Conservation (phyloP, 75 land plant genomes). For the Cupressus sempervirens region DNA sequence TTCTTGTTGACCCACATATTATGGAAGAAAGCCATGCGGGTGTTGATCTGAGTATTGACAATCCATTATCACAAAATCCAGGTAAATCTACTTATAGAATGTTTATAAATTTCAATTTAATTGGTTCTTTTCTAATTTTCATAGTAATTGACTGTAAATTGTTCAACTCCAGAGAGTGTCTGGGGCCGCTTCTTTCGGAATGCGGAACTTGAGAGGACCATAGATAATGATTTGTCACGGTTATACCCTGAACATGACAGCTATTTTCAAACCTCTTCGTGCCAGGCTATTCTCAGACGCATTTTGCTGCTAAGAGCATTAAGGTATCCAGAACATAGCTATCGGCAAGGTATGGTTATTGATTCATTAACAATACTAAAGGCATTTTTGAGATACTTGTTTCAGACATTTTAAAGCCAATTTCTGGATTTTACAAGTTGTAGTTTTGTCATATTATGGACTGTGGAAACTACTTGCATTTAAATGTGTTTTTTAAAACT, state of each 20-base stretch:
- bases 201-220: slow-evolving; percentile 80
- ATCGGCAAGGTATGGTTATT: slow-evolving; percentile 82
- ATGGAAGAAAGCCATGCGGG: slow-evolving; percentile 50
- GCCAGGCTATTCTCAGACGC: slow-evolving; percentile 80
- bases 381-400: background rate
- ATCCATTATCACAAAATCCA: slow-evolving; percentile 91
- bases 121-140: background rate
- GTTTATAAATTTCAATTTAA: background rate
- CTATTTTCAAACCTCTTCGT: slow-evolving; percentile 75
- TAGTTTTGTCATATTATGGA: too few species aligned
- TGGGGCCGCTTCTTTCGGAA: slow-evolving; percentile 87
- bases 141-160: background rate
- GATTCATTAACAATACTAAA: background rate
- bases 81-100: slow-evolving; percentile 27
- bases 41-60: slow-evolving; percentile 55
- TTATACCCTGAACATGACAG: slow-evolving; percentile 84
- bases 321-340: slow-evolving; percentile 67
- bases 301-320: slow-evolving; percentile 78
- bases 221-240: slow-evolving; percentile 80
- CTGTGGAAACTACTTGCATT: too few species aligned
- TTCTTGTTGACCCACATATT: slow-evolving; percentile 77
- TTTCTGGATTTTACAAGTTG: too few species aligned
- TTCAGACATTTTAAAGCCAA: background rate
- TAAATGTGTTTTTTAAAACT: background rate
- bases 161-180: slow-evolving; percentile 62